phyloP scores from a whole-genome alignment of 768 basidiomycete species.

The Amanita phalloides region DNA sequence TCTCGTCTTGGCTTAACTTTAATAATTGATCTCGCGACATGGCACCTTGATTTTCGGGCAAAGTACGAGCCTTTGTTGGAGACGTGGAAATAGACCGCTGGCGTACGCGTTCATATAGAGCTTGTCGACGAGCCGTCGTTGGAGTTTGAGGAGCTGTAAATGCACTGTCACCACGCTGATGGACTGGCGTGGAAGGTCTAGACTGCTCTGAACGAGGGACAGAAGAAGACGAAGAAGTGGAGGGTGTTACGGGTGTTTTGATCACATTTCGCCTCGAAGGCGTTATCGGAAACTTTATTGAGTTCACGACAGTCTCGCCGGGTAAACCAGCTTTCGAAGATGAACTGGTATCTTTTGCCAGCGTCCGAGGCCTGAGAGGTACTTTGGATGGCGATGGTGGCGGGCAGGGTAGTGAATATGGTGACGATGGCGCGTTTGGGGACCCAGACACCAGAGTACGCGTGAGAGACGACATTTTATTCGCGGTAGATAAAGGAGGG shows the following conservation, averaged over 20 bases:
- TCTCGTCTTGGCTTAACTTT: conserved; percentile 69
- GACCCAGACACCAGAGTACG: conserved; percentile 64
- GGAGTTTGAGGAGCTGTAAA: conserved; percentile 58
- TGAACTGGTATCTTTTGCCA: conserved; percentile 27
- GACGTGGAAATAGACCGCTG: conserved; percentile 59
- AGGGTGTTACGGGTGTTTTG: conserved; percentile 31
- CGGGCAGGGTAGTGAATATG: conserved; percentile 28
- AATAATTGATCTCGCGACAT: conserved; percentile 58
- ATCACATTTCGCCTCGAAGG: conserved; percentile 40
- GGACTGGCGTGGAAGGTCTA: conserved; percentile 58
- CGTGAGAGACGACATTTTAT: conserved; percentile 59
- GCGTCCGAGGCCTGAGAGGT: conserved; percentile 25
- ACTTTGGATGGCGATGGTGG: conserved; percentile 29
- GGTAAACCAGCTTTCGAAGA: conserved; percentile 40
- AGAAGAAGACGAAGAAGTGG: conserved; percentile 31
- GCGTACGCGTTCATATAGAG: conserved; percentile 72
- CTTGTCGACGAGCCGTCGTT: conserved; percentile 64
- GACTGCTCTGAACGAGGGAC: conserved; percentile 21
- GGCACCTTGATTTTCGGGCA: conserved; percentile 30
- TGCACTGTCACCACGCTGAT: conserved; percentile 45
- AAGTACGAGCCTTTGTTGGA: conserved; percentile 41
- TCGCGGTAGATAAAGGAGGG: conserved; percentile 39
- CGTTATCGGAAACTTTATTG: conserved; percentile 51
- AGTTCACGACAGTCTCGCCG: conserved; percentile 34
- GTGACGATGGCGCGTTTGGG: conserved; percentile 43